Conservation (phyloP, 495 filamentous ascomycete genomes). For the Xylaria nigripes region DNA sequence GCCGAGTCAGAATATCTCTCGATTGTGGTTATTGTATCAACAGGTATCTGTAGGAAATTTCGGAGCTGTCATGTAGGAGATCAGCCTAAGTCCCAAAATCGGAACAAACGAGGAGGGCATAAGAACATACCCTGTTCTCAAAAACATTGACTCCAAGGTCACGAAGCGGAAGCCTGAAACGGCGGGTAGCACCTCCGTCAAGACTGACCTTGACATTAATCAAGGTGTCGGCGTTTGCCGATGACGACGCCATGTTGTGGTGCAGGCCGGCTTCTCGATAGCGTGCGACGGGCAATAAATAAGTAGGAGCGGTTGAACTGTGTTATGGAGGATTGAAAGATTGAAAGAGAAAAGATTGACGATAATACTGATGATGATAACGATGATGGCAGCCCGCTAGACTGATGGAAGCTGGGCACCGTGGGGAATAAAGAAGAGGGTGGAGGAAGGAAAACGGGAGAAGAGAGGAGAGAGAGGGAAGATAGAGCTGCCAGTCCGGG, state of each 20-base stretch:
- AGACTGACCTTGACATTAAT: constrained; percentile 81
- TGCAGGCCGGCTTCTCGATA: not conserved
- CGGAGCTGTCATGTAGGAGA: constrained; percentile 55
- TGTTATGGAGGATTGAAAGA: not conserved
- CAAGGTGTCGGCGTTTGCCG: constrained; percentile 48
- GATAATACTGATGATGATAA: not conserved
- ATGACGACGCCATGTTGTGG: constrained; percentile 23
- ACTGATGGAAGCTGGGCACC: not conserved
- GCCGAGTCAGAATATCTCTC: constrained; percentile 97
- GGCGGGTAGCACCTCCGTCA: constrained; percentile 55
- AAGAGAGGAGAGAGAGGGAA: constrained; percentile 1
- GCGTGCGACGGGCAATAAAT: not conserved
- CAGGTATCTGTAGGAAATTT: constrained; percentile 59
- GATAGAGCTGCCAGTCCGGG: not conserved
- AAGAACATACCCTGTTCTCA: constrained; percentile 71
- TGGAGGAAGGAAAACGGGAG: not conserved
- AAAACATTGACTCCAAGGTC: constrained; percentile 72
- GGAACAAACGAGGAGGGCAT: not conserved
- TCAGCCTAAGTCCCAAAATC: constrained; percentile 12
- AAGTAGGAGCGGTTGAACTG: not conserved
- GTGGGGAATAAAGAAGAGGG: not conserved
- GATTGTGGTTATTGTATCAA: constrained; percentile 59
- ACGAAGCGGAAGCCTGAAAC: constrained; percentile 82
- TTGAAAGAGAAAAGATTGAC: not conserved
- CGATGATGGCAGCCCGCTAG: not conserved